Evolutionary conservation across 2,329 filamentous ascomycete genomes (phyloP), one percentile per base, ranked within the genome.

Genomic region (Penicillium decumbens): DNA sequence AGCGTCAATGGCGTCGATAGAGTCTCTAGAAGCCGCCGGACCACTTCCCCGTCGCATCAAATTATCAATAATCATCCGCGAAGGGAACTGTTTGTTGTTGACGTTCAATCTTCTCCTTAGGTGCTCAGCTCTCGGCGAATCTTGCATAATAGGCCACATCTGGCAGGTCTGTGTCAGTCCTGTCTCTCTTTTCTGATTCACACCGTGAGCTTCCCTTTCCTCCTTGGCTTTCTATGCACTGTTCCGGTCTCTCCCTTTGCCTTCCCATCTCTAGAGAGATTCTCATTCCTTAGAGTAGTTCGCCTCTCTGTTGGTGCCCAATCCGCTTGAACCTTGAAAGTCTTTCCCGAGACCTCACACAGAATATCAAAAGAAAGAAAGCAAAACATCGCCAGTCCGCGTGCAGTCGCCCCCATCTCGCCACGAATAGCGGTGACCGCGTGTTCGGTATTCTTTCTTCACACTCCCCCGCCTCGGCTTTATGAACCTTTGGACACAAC

Each of bases 241-340:
- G 55, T 59, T 56, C 66, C 65, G 59, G 38, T 38, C 41, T 55
- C 57, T 46, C 47, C 29, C 45, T 53, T 44, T 48, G 28, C 30
- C 38, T 49, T 58, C 9, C 7, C 32, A 13, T 9, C 20, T 13
- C 10, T 50, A 55, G 55, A 60, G 58, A 12, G 28, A 12, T 29
- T 29, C 68, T 72, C 59, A 72, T 69, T 54, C 62, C 9, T 29
- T 9, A 10, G 60, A 56, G 55, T 65, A 72, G 69, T 72, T 72
- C 64, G 62, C 66, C 53, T 54, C 55, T 54, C 54, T 54, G 50
- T 55, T 55, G 47, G 32, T 58, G 59, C 62, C 62, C 55, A 65
- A 64, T 62, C 63, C 59, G 60, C 62, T 65, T 59, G 60, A 59
- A 59, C 50, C 47, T 37, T 57, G 20, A 23, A 4, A 23, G 20